Evolutionary conservation across 257 asterid species (phyloP).

Genomic region (Fraxinus pennsylvanica): DNA sequence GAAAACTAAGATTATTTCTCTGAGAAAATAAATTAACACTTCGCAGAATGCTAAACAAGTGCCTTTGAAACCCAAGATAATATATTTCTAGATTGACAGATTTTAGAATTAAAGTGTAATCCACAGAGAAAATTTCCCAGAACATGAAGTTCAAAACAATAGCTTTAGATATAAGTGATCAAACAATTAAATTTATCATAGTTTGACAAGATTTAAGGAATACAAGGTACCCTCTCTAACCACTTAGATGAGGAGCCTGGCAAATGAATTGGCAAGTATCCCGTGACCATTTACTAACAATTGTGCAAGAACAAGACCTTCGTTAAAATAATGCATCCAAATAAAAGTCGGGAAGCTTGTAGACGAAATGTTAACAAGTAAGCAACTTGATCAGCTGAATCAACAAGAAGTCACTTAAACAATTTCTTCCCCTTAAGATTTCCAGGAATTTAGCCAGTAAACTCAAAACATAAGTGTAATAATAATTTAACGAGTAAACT

Average conservation of each 20-base stretch:
- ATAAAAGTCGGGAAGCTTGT: neutral
- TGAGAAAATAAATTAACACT: neutral
- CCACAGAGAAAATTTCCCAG: neutral
- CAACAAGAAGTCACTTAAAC: neutral
- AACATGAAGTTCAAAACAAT: neutral
- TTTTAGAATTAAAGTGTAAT: conserved; percentile 1
- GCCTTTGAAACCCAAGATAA: neutral
- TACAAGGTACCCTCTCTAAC: neutral
- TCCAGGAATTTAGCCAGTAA: neutral
- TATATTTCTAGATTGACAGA: neutral
- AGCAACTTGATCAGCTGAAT: neutral
- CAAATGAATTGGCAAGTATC: neutral
- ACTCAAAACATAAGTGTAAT: neutral
- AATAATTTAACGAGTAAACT: neutral
- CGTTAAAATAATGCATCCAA: neutral
- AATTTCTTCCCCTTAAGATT: neutral
- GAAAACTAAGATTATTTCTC: neutral
- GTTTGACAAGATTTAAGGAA: neutral
- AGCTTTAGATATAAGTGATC: neutral
- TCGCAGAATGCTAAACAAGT: neutral
- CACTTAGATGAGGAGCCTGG: neutral
- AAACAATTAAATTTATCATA: neutral
- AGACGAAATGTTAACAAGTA: neutral
- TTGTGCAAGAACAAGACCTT: neutral
- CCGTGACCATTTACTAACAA: neutral